Evolutionary conservation across 148 eudicot genomes (phyloP).

Genomic region (Euryodendron excelsum): DNA sequence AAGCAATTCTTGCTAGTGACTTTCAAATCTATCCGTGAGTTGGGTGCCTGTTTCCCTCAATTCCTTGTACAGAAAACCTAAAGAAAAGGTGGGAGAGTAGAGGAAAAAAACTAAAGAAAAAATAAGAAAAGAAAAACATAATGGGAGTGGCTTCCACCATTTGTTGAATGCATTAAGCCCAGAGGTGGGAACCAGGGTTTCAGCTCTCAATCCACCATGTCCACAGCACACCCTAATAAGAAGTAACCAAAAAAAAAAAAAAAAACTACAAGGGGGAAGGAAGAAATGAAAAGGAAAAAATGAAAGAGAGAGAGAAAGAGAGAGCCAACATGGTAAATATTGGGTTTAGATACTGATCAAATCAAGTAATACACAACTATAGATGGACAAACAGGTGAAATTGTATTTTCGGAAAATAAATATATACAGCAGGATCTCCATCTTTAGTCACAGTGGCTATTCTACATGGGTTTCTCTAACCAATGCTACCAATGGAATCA

Average conservation of each 20-base stretch:
- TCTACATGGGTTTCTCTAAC: neutral
- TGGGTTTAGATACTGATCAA: constrained; percentile 12
- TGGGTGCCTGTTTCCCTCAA: neutral
- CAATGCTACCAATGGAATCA: neutral
- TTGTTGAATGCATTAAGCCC: neutral
- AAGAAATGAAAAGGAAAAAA: neutral
- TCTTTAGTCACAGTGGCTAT: neutral
- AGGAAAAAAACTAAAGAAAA: neutral
- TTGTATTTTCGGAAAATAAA: neutral
- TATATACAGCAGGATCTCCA: no score
- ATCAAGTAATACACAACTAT: neutral
- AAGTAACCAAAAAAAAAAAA: constrained; percentile 2
- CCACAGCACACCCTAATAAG: constrained; percentile 23
- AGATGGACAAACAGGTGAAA: constrained; percentile 5
- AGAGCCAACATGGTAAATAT: neutral
- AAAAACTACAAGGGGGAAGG: neutral
- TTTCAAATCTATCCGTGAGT: constrained; percentile 1
- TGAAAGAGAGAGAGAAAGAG: neutral
- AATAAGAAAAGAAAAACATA: neutral
- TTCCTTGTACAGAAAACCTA: constrained; percentile 16
- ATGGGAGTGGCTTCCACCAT: neutral
- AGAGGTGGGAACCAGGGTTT: constrained; percentile 4
- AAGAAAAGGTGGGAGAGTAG: constrained; percentile 2
- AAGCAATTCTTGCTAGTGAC: neutral
- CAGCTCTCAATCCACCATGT: constrained; percentile 20